Base-by-base conservation (phyloP, 2,329 filamentous ascomycete genomes). In the Aspergillus ustus region DNA sequence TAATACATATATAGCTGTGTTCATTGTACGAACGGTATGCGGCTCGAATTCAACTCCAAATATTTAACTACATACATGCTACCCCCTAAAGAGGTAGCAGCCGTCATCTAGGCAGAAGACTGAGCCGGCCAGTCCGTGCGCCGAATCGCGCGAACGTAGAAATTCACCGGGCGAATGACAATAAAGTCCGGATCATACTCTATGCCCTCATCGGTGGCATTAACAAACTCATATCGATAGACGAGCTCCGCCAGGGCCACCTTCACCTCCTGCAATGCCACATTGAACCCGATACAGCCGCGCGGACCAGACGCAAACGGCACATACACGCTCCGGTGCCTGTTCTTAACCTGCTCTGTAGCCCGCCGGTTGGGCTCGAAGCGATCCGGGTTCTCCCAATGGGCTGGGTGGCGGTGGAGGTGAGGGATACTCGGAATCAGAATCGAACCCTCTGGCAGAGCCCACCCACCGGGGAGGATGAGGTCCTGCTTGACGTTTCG, bases 281-380 rank as follows among this genome's bases (percentile, higher is more conserved):
- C 87, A 73, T 87, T 88, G 79, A 87, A 88, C 0, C 86, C 87
- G 58, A 89, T 84, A 64, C 87, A 89, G 74, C 81, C 82, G 1
- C 87, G 77, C 0, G 78, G 82, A 0, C 87, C 87, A 0, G 80
- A 75, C 0, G 83, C 86, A 64, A 89, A 89, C 0, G 87, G 87
- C 2, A 84, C 76, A 67, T 88, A 89, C 0, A 82, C 76, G 1
- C 79, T 80, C 20, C 79, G 79, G 49, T 82, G 84, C n/a, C n/a
- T n/a, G n/a, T n/a, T n/a, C n/a, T n/a, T n/a, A 53, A 85, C 84
- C 15, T 77, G 73, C 0, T 84, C 81, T 0, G 81, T 81, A 63
- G 82, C 81, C 86, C 86, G 89, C 3, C 87, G 77, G 60, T 88
- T 85, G 0, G 86, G 84, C 65, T 88, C 79, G 67, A 89, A 89